phyloP scores from a whole-genome alignment of 352 stramenopile genomes.

The Stramenopiles sp. region DNA sequence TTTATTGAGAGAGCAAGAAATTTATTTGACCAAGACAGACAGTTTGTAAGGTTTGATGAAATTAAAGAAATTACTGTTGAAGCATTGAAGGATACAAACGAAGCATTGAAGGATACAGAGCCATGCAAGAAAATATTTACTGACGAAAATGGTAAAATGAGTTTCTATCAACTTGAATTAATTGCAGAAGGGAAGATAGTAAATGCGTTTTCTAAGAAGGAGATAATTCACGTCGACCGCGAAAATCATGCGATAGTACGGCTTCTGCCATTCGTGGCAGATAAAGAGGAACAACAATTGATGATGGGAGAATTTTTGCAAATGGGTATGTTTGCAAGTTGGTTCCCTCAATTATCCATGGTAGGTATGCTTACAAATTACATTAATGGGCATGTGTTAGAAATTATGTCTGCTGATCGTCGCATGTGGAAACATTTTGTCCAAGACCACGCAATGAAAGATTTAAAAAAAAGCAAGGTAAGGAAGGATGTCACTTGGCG shows the following conservation, averaged over 20 bases:
- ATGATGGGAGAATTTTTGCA: neutral
- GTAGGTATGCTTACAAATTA: neutral
- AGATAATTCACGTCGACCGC: neutral
- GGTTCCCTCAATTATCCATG: neutral
- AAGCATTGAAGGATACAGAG: too few relatives aligned
- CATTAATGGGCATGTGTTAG: neutral
- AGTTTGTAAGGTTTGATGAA: too few relatives aligned
- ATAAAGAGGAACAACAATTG: neutral
- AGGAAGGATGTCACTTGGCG: neutral
- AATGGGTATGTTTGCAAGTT: neutral
- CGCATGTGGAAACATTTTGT: neutral
- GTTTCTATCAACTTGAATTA: too few relatives aligned
- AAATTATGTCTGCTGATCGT: neutral
- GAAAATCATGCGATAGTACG: neutral
- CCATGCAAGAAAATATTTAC: too few relatives aligned
- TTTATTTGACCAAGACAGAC: too few relatives aligned
- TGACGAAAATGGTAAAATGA: too few relatives aligned
- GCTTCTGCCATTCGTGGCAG: neutral
- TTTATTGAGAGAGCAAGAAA: too few relatives aligned
- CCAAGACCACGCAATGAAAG: neutral
- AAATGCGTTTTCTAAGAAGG: neutral
- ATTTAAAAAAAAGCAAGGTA: neutral
- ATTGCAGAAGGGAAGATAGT: too few relatives aligned
- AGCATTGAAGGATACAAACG: too few relatives aligned
- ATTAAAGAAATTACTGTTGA: too few relatives aligned